These are phyloP conservation scores for Senecio squalidus DNA, from an alignment of 140 eudicot genomes.

Conservation along the genomic window DNA sequence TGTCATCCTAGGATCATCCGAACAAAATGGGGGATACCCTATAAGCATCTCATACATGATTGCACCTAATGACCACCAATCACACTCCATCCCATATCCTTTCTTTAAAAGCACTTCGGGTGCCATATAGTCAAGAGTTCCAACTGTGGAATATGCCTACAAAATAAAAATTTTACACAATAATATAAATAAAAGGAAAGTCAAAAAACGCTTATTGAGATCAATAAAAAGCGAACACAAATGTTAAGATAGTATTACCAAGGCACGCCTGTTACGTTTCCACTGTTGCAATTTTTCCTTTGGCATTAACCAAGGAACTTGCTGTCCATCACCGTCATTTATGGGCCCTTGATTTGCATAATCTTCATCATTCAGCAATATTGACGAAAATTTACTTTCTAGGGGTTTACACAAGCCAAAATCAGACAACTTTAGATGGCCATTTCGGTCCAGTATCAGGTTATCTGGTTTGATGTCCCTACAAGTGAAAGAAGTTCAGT, in stretches of 20 bases:
- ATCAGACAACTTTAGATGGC: slow-evolving; percentile 87
- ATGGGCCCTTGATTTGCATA: slow-evolving; percentile 50
- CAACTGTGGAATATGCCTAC: slow-evolving; percentile 93
- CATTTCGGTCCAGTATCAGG: slow-evolving; percentile 77
- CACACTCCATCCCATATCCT: slow-evolving; percentile 95
- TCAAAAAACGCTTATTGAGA: not conserved
- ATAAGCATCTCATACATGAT: slow-evolving; percentile 95
- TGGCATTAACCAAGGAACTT: slow-evolving; percentile 84
- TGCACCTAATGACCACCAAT: slow-evolving; percentile 97
- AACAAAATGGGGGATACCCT: slow-evolving; percentile 94
- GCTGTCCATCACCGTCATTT: slow-evolving; percentile 48
- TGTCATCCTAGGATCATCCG: slow-evolving; percentile 92
- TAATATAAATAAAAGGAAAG: too few species aligned
- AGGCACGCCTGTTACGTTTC: slow-evolving; percentile 89
- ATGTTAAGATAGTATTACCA: slow-evolving; percentile 39
- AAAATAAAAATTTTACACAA: slow-evolving; percentile 9
- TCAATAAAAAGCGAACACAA: not conserved
- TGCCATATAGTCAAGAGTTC: slow-evolving; percentile 97
- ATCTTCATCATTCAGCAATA: slow-evolving; percentile 68
- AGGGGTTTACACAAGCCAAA: slow-evolving; percentile 92
- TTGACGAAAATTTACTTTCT: slow-evolving; percentile 68
- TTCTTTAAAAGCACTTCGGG: slow-evolving; percentile 83
- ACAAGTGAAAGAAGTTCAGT: slow-evolving; percentile 21
- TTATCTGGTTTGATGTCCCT: slow-evolving; percentile 97
- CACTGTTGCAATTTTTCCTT: slow-evolving; percentile 82